phyloP scores from a whole-genome alignment of 805 yeast species.

The Yarrowia hollandica region DNA sequence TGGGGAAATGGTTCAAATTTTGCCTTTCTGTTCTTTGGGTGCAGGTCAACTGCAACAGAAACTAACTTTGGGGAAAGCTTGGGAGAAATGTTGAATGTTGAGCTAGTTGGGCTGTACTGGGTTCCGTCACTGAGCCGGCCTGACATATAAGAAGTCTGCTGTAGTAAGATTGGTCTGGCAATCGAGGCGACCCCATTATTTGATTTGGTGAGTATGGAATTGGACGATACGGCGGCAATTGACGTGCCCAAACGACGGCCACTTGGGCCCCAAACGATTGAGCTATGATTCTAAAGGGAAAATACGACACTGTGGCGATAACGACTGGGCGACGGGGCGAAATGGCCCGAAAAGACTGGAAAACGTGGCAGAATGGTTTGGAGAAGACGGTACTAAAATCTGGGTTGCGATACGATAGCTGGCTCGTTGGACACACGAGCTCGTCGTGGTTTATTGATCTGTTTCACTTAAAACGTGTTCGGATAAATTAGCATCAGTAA shows the following conservation, averaged over 20 bases:
- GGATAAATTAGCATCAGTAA: no score
- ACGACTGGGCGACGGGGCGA: no score
- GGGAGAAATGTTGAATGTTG: conserved; percentile 30
- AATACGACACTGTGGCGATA: not conserved
- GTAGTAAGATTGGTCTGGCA: conserved; percentile 21
- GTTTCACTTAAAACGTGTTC: no score
- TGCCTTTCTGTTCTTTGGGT: conserved; percentile 16
- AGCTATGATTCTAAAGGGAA: no score
- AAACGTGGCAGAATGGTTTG: no score
- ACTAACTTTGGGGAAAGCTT: conserved; percentile 26
- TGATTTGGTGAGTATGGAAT: conserved; percentile 2
- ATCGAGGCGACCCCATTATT: conserved; percentile 22
- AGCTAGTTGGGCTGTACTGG: conserved; percentile 28
- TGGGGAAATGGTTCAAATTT: conserved; percentile 20
- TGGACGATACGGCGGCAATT: not conserved
- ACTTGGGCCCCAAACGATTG: no score
- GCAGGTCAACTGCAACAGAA: conserved; percentile 3
- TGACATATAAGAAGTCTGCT: conserved; percentile 26
- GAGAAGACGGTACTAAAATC: no score
- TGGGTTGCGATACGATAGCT: no score
- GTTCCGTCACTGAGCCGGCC: conserved; percentile 20
- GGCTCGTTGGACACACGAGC: no score
- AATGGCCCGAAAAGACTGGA: no score
- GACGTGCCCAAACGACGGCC: not conserved
- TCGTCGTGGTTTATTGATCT: no score